Evolutionary conservation across 495 filamentous ascomycete species (phyloP).

Genomic region (Oidiodendron maius): DNA sequence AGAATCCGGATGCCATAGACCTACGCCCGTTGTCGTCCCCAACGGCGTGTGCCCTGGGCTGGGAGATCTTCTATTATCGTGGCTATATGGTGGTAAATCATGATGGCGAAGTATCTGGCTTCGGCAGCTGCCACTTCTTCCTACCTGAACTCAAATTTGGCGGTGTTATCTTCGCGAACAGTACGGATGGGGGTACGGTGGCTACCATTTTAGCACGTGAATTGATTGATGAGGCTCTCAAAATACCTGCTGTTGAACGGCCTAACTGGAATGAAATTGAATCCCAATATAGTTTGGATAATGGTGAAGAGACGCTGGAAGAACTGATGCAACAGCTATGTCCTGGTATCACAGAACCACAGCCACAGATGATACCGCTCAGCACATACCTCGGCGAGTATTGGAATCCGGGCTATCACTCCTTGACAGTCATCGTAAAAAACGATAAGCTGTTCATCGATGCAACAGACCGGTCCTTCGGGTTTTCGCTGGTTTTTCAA

Average conservation of each 20-base stretch:
- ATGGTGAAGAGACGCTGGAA: slow-evolving; percentile 14
- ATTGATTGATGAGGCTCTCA: slow-evolving; percentile 34
- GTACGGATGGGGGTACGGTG: slow-evolving; percentile 20
- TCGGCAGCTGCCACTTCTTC: slow-evolving; percentile 35
- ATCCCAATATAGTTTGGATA: too few relatives aligned
- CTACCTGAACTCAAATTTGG: slow-evolving; percentile 39
- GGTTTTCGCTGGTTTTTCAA: not conserved
- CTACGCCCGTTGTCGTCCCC: slow-evolving; percentile 11
- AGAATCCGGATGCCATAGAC: slow-evolving; percentile 18
- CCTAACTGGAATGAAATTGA: slow-evolving; percentile 24
- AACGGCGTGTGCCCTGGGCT: slow-evolving; percentile 40
- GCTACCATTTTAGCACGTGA: slow-evolving; percentile 27
- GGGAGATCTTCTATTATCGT: slow-evolving; percentile 38
- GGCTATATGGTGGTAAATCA: slow-evolving; percentile 39
- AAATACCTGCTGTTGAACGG: slow-evolving; percentile 22
- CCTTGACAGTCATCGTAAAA: slow-evolving; percentile 23
- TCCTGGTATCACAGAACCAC: slow-evolving; percentile 24
- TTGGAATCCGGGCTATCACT: slow-evolving; percentile 32
- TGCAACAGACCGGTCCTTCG: slow-evolving; percentile 5
- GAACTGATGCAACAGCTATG: slow-evolving; percentile 25
- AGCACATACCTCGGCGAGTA: slow-evolving; percentile 33
- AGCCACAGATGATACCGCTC: slow-evolving; percentile 26
- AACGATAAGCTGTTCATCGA: slow-evolving; percentile 7
- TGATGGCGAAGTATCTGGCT: slow-evolving; percentile 37
- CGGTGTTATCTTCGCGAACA: slow-evolving; percentile 41